Conservation (phyloP, 1,284 basidiomycete genomes). For the Apiotrichum akiyoshidainum region DNA sequence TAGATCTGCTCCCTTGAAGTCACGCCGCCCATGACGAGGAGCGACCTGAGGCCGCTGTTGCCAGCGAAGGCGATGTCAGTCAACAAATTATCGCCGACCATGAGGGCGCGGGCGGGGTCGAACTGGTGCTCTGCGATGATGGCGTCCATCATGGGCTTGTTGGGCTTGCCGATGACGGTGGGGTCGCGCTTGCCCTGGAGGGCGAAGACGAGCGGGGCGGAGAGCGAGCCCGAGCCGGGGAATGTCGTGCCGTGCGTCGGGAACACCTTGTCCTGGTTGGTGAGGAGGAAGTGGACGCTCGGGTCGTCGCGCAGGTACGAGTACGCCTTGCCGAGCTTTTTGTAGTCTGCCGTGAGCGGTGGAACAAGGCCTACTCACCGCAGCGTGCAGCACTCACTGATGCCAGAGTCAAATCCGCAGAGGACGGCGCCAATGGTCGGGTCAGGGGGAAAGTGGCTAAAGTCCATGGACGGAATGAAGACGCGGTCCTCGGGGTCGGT, state of each 20-base stretch:
- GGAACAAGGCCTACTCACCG: background rate
- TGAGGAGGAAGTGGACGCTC: conserved; percentile 80
- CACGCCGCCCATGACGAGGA: conserved; percentile 92
- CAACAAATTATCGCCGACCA: conserved; percentile 66
- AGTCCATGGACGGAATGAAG: conserved; percentile 67
- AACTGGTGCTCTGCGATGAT: conserved; percentile 92
- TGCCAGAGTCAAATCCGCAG: conserved; percentile 66
- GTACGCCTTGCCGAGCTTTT: conserved; percentile 89
- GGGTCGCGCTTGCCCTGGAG: conserved; percentile 63
- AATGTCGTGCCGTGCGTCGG: conserved; percentile 74
- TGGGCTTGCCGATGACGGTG: conserved; percentile 84
- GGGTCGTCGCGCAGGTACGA: conserved; percentile 79
- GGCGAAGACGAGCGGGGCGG: conserved; percentile 74
- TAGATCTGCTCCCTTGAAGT: conserved; percentile 67
- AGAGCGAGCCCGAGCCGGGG: conserved; percentile 73
- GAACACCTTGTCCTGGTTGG: conserved; percentile 90
- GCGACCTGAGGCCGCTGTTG: conserved; percentile 75
- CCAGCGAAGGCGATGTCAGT: conserved; percentile 86
- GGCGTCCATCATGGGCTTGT: conserved; percentile 87
- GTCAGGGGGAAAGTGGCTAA: conserved; percentile 67
- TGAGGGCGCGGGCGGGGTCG: conserved; percentile 79
- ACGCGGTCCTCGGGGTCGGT: conserved; percentile 77
- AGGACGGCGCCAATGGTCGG: conserved; percentile 81
- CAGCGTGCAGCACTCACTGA: conserved; percentile 36
- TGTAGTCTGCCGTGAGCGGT: conserved; percentile 63